Conservation (phyloP, 768 basidiomycete genomes). For the Lentinula lateritia region DNA sequence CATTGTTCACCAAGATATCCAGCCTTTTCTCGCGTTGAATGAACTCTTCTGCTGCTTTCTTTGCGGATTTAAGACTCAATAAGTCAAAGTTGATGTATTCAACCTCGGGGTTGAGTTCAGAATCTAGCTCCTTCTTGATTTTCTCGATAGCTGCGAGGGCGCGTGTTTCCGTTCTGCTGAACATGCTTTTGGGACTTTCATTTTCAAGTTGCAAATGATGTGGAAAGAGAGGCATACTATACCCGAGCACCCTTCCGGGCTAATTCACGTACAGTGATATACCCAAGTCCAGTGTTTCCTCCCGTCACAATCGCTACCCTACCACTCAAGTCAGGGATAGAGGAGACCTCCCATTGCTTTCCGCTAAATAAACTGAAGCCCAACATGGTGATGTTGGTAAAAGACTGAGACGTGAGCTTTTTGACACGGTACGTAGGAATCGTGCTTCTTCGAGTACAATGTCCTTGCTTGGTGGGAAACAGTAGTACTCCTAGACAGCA, state of each 20-base stretch:
- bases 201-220: not conserved
- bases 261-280: slow-evolving; percentile 6
- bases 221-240: not conserved
- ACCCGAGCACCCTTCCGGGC: slow-evolving; percentile 8
- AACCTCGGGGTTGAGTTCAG: not conserved
- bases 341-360: not conserved
- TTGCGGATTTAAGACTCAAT: slow-evolving; percentile 1
- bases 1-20: slow-evolving; percentile 11
- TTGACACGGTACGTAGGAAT: too few species aligned
- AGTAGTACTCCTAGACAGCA: too few species aligned
- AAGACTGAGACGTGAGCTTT: too few species aligned
- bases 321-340: slow-evolving; percentile 2
- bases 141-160: slow-evolving; percentile 5
- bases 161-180: not conserved
- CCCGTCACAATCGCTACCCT: slow-evolving; percentile 9
- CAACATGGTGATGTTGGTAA: not conserved
- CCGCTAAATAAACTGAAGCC: not conserved
- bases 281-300: slow-evolving; percentile 10
- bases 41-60: slow-evolving; percentile 8
- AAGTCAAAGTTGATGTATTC: slow-evolving; percentile 8
- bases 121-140: not conserved
- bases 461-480: too few species aligned
- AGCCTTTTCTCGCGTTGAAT: slow-evolving; percentile 6
- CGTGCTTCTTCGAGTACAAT: too few species aligned
- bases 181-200: not conserved